Evolutionary conservation across 139 green algal genomes (phyloP).

Genomic region (Auxenochlorella protothecoides): DNA sequence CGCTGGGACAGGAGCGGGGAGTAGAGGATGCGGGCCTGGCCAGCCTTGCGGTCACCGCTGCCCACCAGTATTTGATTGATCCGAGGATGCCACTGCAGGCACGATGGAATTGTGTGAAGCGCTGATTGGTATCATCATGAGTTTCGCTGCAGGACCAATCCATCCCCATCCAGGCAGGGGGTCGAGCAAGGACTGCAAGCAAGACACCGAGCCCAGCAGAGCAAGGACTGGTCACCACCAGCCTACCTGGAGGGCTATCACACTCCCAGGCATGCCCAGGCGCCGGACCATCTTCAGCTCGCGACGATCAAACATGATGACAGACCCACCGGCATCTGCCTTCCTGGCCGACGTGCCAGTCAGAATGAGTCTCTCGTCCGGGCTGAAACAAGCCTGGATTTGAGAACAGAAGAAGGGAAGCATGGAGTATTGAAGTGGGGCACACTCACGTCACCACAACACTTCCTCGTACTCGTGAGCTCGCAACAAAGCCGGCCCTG

Average conservation of each 20-base stretch:
- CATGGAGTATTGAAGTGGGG: not conserved
- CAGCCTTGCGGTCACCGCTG: slow-evolving; percentile 41
- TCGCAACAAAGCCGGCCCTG: no score
- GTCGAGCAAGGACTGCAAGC: no score
- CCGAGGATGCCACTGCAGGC: slow-evolving; percentile 62
- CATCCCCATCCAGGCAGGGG: no score
- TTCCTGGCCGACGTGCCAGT: slow-evolving; percentile 46
- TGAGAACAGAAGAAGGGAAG: slow-evolving; percentile 1
- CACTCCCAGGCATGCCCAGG: slow-evolving; percentile 45
- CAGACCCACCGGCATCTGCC: slow-evolving; percentile 21
- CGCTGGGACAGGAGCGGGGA: slow-evolving; percentile 52
- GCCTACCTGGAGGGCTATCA: slow-evolving; percentile 31
- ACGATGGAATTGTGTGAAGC: no score
- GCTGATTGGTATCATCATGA: no score
- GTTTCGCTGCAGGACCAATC: no score
- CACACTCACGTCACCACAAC: not conserved
- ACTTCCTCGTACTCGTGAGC: no score
- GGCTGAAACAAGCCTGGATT: slow-evolving; percentile 64
- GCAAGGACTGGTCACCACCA: not conserved
- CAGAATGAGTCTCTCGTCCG: slow-evolving; percentile 65
- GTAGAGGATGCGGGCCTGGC: slow-evolving; percentile 67
- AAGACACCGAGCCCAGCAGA: no score
- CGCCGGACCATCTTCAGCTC: slow-evolving; percentile 38
- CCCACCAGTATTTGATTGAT: slow-evolving; percentile 94
- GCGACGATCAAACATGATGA: slow-evolving; percentile 34